Evolutionary conservation across 208 protist genomes (phyloP).

Genomic region (Acanthamoeba culbertsoni): DNA sequence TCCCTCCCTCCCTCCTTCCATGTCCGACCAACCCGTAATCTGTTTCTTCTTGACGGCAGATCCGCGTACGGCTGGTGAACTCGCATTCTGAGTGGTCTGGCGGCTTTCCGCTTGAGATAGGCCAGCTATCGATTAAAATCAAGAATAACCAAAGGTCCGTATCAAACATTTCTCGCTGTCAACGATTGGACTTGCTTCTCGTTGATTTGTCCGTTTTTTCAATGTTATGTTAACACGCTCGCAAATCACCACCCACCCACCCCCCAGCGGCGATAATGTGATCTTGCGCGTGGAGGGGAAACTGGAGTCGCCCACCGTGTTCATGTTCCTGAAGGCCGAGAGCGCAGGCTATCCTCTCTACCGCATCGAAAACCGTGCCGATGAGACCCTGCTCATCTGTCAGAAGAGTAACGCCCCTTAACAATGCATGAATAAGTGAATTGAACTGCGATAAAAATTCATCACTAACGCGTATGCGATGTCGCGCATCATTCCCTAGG

Average conservation of each 20-base stretch:
- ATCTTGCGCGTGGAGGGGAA: conserved; percentile 53
- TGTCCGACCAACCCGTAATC: no score
- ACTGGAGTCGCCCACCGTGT: conserved; percentile 35
- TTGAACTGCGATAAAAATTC: no score
- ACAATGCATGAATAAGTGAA: no score
- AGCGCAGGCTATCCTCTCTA: conserved; percentile 42
- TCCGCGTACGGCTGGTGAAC: not conserved
- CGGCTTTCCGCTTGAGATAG: conserved; percentile 34
- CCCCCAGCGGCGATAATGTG: not conserved
- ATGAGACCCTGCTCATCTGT: conserved; percentile 17
- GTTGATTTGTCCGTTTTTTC: not conserved
- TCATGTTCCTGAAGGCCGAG: conserved; percentile 43
- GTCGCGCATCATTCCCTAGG: not conserved
- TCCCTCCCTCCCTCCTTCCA: not conserved
- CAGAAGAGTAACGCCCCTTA: not conserved
- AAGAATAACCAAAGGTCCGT: not conserved
- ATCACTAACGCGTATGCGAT: no score
- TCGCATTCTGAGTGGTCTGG: not conserved
- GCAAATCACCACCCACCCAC: not conserved
- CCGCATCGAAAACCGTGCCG: conserved; percentile 44
- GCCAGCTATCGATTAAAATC: conserved; percentile 13
- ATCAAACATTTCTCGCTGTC: no score
- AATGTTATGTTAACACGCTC: no score
- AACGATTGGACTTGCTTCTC: no score
- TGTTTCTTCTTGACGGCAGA: no score